phyloP scores from a whole-genome alignment of 2,329 filamentous ascomycete species.

The Sarocladiaceae sp. region DNA sequence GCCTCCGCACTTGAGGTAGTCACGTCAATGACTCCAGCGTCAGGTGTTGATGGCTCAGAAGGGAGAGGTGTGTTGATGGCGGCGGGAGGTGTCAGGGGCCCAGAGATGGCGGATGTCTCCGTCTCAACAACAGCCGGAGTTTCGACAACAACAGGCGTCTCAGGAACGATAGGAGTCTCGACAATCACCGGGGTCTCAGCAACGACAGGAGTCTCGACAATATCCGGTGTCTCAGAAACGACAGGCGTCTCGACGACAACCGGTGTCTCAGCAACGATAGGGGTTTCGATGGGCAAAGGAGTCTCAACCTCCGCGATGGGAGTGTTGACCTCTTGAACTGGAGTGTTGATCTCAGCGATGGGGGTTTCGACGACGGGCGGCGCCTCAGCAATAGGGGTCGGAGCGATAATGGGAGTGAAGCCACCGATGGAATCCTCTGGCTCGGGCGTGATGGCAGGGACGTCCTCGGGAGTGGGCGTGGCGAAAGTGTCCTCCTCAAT shows the following conservation, averaged over 20 bases:
- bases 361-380: background rate
- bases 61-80: background rate
- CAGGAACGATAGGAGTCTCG: background rate
- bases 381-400: background rate
- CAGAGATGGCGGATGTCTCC: background rate
- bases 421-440: background rate
- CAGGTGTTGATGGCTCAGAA: background rate
- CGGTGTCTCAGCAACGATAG: background rate
- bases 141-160: background rate
- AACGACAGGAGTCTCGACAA: background rate
- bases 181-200: no score
- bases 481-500: background rate
- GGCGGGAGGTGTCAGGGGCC: background rate
- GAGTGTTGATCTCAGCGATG: background rate
- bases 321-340: background rate
- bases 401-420: slow-evolving; percentile 1
- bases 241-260: no score
- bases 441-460: no score
- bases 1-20: background rate
- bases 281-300: background rate
- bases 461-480: background rate
- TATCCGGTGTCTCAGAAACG: no score
- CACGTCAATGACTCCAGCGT: background rate
- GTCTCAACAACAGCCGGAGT: no score
- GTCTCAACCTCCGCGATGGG: no score